Evolutionary conservation across 257 asterid species (phyloP), one percentile per base, ranked within the genome.

Genomic region (Nicotiana undulata): DNA sequence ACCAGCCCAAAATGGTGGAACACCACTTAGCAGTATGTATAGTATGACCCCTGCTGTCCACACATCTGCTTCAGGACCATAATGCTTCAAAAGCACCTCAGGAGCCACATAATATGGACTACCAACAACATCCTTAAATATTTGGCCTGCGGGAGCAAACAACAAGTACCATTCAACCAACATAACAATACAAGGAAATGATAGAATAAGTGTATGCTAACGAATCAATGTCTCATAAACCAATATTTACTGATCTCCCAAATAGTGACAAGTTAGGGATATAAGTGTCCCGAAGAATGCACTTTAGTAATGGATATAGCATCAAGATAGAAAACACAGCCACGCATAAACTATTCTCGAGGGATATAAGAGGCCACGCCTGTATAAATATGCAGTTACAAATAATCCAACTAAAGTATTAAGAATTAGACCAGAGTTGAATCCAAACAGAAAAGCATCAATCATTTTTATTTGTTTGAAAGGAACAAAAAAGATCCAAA

Each of bases 101-200:
- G 80, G 80, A 18, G 80, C 80, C 32, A 76, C 80, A n/a, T 76
- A 76, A 58, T 76, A 76, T 53, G 80, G 80, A 76, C 80, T 76
- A 29, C 80, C 80, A 76, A 76, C 80, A 10, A 76, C 80, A 58
- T 76, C 80, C 32, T 66, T 18, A 66, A 76, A 76, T 29, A 58
- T 76, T 56, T 76, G 66, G 31, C 55, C 80, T 76, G 32, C 63
- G 9, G 1, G 16, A 74, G 44, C 44, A 15, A 7, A 74, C 63
- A 49, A 51, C 5, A 4, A 49, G 16, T 74, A 49, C 40, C 78
- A 72, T 22, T 49, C 60, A 72, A 46, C 79, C 44, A 74, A 16
- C 79, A 74, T 24, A 44, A 49, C 44, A 26, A 46, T 26, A 24
- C 4, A 46, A 49, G 44, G 16, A 49, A 72, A 24, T 22, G 61